Conservation (phyloP, 805 yeast species). For the Zygosaccharomyces pseudorouxii region DNA sequence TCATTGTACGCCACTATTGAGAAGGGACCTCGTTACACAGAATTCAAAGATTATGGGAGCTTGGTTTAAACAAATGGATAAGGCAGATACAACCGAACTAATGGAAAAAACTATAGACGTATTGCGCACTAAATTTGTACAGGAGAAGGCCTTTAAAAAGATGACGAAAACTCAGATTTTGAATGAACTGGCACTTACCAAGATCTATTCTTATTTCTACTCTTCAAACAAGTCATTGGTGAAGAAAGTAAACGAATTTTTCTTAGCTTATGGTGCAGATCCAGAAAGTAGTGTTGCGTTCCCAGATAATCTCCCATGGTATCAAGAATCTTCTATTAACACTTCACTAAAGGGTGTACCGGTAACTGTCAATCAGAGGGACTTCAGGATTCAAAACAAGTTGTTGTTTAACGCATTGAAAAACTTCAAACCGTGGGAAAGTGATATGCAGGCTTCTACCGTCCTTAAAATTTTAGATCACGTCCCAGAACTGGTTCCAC, state of each 20-base stretch:
- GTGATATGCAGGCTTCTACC: conserved; percentile 55
- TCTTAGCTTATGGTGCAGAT: conserved; percentile 48
- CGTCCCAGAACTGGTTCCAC: conserved; percentile 68
- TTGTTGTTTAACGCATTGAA: conserved; percentile 58
- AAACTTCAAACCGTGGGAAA: conserved; percentile 77
- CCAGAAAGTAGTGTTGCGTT: conserved; percentile 43
- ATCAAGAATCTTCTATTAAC: conserved; percentile 28
- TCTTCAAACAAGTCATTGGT: conserved; percentile 37
- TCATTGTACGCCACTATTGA: conserved; percentile 46
- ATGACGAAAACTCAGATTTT: conserved; percentile 69
- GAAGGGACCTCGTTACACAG: conserved; percentile 60
- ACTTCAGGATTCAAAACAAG: conserved; percentile 63
- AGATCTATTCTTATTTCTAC: conserved; percentile 50
- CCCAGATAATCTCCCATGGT: conserved; percentile 51
- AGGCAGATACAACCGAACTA: conserved; percentile 47
- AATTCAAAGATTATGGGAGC: conserved; percentile 55
- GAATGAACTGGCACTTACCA: conserved; percentile 68
- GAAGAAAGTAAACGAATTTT: conserved; percentile 41
- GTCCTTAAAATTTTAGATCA: conserved; percentile 45
- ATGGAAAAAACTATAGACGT: conserved; percentile 42
- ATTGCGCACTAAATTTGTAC: conserved; percentile 48
- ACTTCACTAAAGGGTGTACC: conserved; percentile 39
- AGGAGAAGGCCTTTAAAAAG: conserved; percentile 58
- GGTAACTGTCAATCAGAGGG: conserved; percentile 44
- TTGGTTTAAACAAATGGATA: conserved; percentile 60